Evolutionary conservation across 2,329 filamentous ascomycete genomes (phyloP).

Genomic region (Lachnellula cervina): DNA sequence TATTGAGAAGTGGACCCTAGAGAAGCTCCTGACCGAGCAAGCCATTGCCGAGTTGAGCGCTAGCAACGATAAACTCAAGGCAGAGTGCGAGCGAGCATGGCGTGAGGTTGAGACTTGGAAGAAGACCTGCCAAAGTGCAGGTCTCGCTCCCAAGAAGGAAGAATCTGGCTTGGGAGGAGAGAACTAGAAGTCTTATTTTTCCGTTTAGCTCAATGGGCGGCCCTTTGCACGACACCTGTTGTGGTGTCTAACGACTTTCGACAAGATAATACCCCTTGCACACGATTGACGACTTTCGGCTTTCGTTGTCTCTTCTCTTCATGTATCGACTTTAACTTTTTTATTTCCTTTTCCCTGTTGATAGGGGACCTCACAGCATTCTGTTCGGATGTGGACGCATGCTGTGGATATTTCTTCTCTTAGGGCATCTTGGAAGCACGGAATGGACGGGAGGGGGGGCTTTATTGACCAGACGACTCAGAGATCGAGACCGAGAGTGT

Average conservation of each 20-base stretch:
- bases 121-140: constrained; percentile 57
- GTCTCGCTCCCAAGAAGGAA: constrained; percentile 45
- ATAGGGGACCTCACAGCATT: constrained; percentile 4
- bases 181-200: constrained; percentile 21
- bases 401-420: not conserved
- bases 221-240: constrained; percentile 19
- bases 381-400: not conserved
- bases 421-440: constrained; percentile 1
- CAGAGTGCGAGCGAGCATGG: constrained; percentile 72
- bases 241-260: constrained; percentile 21
- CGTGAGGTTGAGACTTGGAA: constrained; percentile 77
- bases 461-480: constrained; percentile 9
- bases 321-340: constrained; percentile 25
- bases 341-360: constrained; percentile 9
- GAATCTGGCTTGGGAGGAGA: constrained; percentile 29
- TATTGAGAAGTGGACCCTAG: constrained; percentile 88
- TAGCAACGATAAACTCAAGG: constrained; percentile 82
- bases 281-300: constrained; percentile 28
- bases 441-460: constrained; percentile 11
- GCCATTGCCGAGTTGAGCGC: constrained; percentile 82
- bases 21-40: constrained; percentile 85
- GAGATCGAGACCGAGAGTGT: constrained; percentile 1
- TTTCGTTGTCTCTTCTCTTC: constrained; percentile 25
- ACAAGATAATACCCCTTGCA: constrained; percentile 28
- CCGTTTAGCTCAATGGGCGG: constrained; percentile 24